These are phyloP conservation scores for Colletotrichum lupini DNA, from an alignment of 2,329 filamentous ascomycete genomes.

Conservation along the genomic window DNA sequence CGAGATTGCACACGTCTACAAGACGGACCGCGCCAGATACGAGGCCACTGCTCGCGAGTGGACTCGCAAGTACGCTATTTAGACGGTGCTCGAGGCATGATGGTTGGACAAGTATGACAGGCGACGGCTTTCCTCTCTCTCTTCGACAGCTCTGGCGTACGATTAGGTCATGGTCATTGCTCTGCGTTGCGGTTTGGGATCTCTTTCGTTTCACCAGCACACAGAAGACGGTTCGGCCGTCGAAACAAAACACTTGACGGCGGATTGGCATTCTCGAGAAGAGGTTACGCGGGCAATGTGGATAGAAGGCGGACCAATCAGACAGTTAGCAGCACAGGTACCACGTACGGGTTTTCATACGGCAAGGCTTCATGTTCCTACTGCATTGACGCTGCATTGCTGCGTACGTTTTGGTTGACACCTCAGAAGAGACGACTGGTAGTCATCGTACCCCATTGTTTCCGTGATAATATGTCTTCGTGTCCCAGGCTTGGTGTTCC, in stretches of 20 bases:
- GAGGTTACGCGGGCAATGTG: constrained; percentile 31
- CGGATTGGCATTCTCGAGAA: constrained; percentile 21
- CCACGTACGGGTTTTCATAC: constrained; percentile 48
- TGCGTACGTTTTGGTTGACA: constrained; percentile 23
- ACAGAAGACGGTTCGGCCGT: constrained; percentile 10
- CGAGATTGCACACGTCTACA: constrained; percentile 99
- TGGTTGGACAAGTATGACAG: constrained; percentile 29
- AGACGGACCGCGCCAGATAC: constrained; percentile 95
- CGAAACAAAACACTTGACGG: constrained; percentile 8
- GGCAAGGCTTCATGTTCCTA: constrained; percentile 50
- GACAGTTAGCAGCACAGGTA: constrained; percentile 50
- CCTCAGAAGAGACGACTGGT: constrained; percentile 27
- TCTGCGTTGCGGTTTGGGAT: constrained; percentile 35
- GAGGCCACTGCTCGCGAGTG: constrained; percentile 97
- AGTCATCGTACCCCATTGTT: not conserved
- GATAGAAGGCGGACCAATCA: constrained; percentile 46
- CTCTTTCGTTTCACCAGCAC: constrained; percentile 29
- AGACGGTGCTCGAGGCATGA: constrained; percentile 43
- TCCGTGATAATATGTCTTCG: not conserved
- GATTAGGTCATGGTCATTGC: constrained; percentile 34
- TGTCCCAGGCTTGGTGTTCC: not conserved
- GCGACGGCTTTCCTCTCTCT: constrained; percentile 35
- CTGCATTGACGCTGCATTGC: constrained; percentile 47
- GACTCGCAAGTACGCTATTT: constrained; percentile 99
- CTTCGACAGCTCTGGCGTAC: constrained; percentile 34